Percentiles rank a stretch among this genome's conserved stretches.
phyloP scores from a whole-genome alignment of 306 rosid species.

The Rosa multiflora region DNA sequence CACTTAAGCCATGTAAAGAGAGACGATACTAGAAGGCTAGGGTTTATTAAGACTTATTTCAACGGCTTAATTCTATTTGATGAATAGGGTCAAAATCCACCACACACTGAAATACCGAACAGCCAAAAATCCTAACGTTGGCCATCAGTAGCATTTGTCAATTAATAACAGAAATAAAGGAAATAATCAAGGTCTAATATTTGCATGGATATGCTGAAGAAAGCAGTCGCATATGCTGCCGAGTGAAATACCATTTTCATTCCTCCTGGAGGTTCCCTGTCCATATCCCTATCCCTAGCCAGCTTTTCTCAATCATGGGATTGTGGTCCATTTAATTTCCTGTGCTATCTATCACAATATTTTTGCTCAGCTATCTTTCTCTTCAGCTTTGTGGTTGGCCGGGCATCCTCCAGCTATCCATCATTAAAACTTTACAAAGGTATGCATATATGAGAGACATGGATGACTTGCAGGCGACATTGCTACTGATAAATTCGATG shows the following conservation, averaged over 20 bases:
- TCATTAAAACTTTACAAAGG: background rate
- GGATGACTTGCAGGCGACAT: background rate
- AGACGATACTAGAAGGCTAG: too few species aligned
- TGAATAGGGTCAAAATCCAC: background rate
- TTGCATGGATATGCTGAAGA: conserved; percentile 3
- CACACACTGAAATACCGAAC: background rate
- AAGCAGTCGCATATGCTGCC: conserved; percentile 29
- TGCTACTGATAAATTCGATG: background rate
- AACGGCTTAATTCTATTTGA: background rate
- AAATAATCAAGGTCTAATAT: background rate
- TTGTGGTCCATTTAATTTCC: conserved; percentile 21
- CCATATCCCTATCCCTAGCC: background rate
- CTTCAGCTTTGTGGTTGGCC: background rate
- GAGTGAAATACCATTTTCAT: conserved; percentile 14
- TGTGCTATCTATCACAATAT: background rate
- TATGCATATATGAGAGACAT: background rate
- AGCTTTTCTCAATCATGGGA: conserved; percentile 27
- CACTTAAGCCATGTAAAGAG: too few species aligned
- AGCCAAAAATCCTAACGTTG: background rate
- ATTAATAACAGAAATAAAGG: background rate
- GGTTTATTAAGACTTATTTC: too few species aligned
- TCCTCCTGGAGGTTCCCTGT: conserved; percentile 1
- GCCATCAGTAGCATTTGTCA: background rate
- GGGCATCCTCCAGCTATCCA: background rate
- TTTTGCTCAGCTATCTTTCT: background rate